Percentiles rank a stretch among this genome's conserved stretches.
These are phyloP conservation scores for Annulohypoxylon maeteangense DNA, from an alignment of 495 filamentous ascomycete species.

Conservation along the genomic window DNA sequence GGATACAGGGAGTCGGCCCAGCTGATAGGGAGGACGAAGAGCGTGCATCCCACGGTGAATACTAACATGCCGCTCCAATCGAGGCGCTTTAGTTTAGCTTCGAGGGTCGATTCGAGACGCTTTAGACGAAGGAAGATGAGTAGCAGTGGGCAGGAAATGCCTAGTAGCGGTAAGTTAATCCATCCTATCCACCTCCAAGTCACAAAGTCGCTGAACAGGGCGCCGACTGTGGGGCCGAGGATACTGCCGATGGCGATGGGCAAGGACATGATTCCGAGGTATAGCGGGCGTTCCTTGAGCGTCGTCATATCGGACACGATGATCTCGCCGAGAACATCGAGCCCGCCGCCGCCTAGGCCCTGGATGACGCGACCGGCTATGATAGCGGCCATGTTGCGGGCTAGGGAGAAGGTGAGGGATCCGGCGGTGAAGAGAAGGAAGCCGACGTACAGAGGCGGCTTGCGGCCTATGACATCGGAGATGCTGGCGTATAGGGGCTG, in stretches of 20 bases:
- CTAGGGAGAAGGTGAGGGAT: conserved; percentile 73
- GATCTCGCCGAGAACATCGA: conserved; percentile 78
- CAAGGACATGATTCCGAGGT: conserved; percentile 50
- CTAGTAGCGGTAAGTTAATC: conserved; percentile 54
- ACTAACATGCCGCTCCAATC: conserved; percentile 63
- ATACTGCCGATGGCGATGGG: conserved; percentile 52
- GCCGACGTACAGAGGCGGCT: conserved; percentile 73
- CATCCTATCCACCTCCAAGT: conserved; percentile 58
- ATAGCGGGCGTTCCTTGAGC: conserved; percentile 52
- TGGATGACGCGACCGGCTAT: conserved; percentile 79
- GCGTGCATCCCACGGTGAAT: conserved; percentile 42
- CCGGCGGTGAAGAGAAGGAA: conserved; percentile 69
- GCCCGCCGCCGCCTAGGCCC: conserved; percentile 79
- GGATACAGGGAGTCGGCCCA: conserved; percentile 57
- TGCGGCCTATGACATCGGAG: conserved; percentile 79
- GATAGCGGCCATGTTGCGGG: conserved; percentile 72
- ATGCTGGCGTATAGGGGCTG: conserved; percentile 58
- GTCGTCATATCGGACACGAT: conserved; percentile 69
- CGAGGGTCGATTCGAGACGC: conserved; percentile 37
- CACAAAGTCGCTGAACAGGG: conserved; percentile 49
- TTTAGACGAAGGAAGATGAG: conserved; percentile 52
- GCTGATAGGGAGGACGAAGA: conserved; percentile 54
- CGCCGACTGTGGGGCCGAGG: conserved; percentile 50
- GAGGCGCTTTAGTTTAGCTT: conserved; percentile 40
- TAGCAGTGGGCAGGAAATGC: conserved; percentile 31